These are phyloP conservation scores for Talaromyces marneffei DNA, from an alignment of 2,329 filamentous ascomycete genomes.

Conservation along the genomic window DNA sequence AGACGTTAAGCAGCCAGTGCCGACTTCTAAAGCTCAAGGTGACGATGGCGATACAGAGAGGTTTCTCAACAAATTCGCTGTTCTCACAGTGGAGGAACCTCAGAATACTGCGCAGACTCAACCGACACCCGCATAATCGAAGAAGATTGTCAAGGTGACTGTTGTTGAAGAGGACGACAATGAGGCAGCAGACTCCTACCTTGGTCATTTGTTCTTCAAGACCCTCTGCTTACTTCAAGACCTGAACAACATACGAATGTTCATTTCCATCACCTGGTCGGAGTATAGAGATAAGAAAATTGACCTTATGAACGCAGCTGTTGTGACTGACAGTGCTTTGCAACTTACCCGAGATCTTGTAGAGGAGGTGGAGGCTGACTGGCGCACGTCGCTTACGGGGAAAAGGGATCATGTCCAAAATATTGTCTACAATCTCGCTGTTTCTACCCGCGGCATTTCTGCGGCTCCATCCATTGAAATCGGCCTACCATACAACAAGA, in stretches of 20 bases:
- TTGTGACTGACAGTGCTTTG: slow-evolving; percentile 29
- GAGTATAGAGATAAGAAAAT: slow-evolving; percentile 26
- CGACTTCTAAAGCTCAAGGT: slow-evolving; percentile 10
- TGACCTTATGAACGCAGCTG: slow-evolving; percentile 28
- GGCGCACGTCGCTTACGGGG: slow-evolving; percentile 12
- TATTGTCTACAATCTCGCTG: background rate
- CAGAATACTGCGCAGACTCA: slow-evolving; percentile 15
- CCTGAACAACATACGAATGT: slow-evolving; percentile 23
- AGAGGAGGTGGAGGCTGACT: slow-evolving; percentile 18
- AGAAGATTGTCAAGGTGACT: slow-evolving; percentile 21
- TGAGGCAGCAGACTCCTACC: slow-evolving; percentile 15
- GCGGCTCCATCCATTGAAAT: slow-evolving; percentile 20
- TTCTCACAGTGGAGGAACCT: slow-evolving; percentile 24
- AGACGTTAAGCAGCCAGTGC: slow-evolving; percentile 16
- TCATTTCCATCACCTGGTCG: slow-evolving; percentile 26
- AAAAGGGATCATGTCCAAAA: background rate
- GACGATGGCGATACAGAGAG: slow-evolving; percentile 14
- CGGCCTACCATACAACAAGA: slow-evolving; percentile 24
- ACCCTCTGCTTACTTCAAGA: slow-evolving; percentile 28
- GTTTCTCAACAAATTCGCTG: slow-evolving; percentile 25
- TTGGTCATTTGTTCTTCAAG: slow-evolving; percentile 21
- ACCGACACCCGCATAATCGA: slow-evolving; percentile 11
- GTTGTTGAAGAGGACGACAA: slow-evolving; percentile 17
- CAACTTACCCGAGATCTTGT: slow-evolving; percentile 22
- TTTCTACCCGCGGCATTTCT: slow-evolving; percentile 12